These are phyloP conservation scores for Pythium pyrilobum DNA, from an alignment of 352 stramenopile species.

Conservation along the genomic window DNA sequence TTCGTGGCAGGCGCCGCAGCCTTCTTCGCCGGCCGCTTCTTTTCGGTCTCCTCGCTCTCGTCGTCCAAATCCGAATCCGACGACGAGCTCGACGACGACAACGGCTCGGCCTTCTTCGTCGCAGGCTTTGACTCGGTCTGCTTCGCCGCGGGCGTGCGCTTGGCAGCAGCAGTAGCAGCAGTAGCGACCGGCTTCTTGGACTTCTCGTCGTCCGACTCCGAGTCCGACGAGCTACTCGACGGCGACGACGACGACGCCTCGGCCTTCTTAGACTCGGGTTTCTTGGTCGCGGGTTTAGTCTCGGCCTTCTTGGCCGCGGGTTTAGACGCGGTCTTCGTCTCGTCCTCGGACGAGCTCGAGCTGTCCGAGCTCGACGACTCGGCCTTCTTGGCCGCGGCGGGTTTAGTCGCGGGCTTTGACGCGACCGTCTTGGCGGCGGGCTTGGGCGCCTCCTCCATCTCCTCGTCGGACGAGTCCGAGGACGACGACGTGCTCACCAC, in stretches of 20 bases:
- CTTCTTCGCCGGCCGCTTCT: constrained; percentile 28
- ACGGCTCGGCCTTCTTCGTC: constrained; percentile 17
- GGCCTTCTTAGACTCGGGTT: no score
- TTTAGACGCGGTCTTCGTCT: constrained; percentile 28
- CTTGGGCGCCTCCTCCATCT: constrained; percentile 17
- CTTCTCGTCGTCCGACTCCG: constrained; percentile 38
- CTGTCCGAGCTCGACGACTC: constrained; percentile 22
- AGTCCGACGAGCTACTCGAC: constrained; percentile 16
- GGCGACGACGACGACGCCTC: no score
- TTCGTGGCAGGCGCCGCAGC: constrained; percentile 10
- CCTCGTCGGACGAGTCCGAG: constrained; percentile 27
- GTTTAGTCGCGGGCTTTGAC: not conserved
- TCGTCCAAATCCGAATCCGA: constrained; percentile 53
- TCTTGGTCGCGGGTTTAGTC: not conserved
- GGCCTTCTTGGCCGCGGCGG: constrained; percentile 20
- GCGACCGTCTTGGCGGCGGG: constrained; percentile 9
- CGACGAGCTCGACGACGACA: constrained; percentile 20
- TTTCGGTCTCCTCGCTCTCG: constrained; percentile 37
- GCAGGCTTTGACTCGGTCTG: not conserved
- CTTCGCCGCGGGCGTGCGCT: not conserved
- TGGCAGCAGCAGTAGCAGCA: not conserved
- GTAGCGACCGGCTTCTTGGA: constrained; percentile 11
- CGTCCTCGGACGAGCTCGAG: constrained; percentile 21
- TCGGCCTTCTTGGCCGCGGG: constrained; percentile 20
- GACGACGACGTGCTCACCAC: constrained; percentile 30